These are phyloP conservation scores for Gentiana macrophylla DNA, from an alignment of 257 asterid genomes.

Conservation along the genomic window DNA sequence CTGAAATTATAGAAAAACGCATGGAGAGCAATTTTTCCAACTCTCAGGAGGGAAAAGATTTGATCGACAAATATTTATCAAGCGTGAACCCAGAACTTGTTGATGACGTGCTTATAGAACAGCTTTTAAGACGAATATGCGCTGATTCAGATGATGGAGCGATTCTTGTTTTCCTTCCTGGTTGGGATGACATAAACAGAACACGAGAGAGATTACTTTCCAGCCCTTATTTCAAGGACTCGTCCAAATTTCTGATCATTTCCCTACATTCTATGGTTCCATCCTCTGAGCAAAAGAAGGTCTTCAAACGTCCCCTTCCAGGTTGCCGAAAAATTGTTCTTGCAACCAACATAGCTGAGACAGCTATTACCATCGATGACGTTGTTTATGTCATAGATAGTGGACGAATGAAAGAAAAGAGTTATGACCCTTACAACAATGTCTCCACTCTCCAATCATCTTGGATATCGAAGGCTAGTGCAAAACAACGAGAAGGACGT, in stretches of 20 bases:
- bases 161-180: slow-evolving; percentile 83
- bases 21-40: slow-evolving; percentile 34
- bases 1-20: slow-evolving; percentile 52
- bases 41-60: slow-evolving; percentile 35
- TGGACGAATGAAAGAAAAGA: slow-evolving; percentile 90
- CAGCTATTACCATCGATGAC: slow-evolving; percentile 87
- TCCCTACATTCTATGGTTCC: slow-evolving; percentile 91
- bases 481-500: slow-evolving; percentile 92
- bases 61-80: slow-evolving; percentile 69
- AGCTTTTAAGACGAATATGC: slow-evolving; percentile 65
- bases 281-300: slow-evolving; percentile 67
- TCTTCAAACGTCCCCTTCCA: slow-evolving; percentile 47
- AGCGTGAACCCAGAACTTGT: slow-evolving; percentile 55
- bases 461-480: slow-evolving; percentile 95
- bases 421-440: slow-evolving; percentile 75
- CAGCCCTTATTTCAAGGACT: slow-evolving; percentile 55
- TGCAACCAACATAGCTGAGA: slow-evolving; percentile 93
- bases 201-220: slow-evolving; percentile 47
- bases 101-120: slow-evolving; percentile 72
- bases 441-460: slow-evolving; percentile 86
- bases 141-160: slow-evolving; percentile 65
- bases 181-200: slow-evolving; percentile 86
- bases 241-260: slow-evolving; percentile 47
- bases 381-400: slow-evolving; percentile 90
- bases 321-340: slow-evolving; percentile 89